Evolutionary conservation across 1,284 basidiomycete genomes (phyloP).

Genomic region (Naganishia liquefaciens): DNA sequence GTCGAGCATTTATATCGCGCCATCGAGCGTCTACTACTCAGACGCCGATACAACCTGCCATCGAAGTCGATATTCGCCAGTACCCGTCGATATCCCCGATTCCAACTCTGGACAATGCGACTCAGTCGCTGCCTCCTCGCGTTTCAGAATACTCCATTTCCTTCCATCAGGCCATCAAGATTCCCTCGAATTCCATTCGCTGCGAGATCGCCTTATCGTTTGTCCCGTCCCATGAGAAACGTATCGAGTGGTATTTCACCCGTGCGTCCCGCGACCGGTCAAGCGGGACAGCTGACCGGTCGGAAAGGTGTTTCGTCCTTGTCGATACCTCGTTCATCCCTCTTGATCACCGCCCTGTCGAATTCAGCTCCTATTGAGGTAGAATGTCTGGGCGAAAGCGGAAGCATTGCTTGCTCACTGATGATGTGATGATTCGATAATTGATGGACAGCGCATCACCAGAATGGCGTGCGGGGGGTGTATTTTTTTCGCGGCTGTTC

Average conservation of each 20-base stretch:
- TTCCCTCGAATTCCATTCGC: not conserved
- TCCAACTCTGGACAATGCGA: not conserved
- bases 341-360: not conserved
- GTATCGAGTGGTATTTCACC: not conserved
- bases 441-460: not conserved
- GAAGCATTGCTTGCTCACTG: not conserved
- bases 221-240: not conserved
- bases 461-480: not conserved
- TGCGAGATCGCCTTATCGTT: not conserved
- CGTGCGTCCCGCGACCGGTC: not conserved
- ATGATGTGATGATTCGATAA: not conserved
- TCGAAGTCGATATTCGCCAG: too few species aligned
- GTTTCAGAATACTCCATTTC: not conserved
- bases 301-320: conserved; percentile 1
- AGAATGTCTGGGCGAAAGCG: conserved; percentile 5
- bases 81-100: too few species aligned
- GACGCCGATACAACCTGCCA: too few species aligned
- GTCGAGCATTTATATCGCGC: too few species aligned
- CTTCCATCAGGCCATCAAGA: not conserved
- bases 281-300: not conserved
- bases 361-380: conserved; percentile 6
- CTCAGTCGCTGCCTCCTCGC: not conserved
- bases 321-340: not conserved
- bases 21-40: too few species aligned
- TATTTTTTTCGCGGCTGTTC: not conserved